Base-by-base conservation (phyloP, 2,329 filamentous ascomycete genomes). In the Neonectria coccinea region DNA sequence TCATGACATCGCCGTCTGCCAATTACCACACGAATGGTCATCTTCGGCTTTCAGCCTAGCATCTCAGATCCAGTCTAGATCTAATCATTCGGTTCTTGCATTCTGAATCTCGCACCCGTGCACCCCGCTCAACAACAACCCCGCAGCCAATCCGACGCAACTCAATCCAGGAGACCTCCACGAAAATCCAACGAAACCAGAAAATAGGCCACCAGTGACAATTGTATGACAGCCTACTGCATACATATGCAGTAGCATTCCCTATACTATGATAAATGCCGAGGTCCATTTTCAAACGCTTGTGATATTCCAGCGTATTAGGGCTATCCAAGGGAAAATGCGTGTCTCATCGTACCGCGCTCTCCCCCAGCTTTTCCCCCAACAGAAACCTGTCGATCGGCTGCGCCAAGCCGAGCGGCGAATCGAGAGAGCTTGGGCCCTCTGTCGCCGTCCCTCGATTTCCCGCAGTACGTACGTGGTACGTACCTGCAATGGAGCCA, bases 301-400 rank as follows among this genome's bases (percentile, higher is more conserved):
- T 64, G 61, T 59, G 56, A 59, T 45, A 39, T 48, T 14, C 25
- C 27, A 18, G 47, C 16, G 5, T 31, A 9, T 16, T 25, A 6
- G 25, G 9, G 25, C 47, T 55, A 7, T 22, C 45, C 39, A 39
- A 47, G 25, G 7, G 22, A 29, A 12, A 16, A 31, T 31, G 39
- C n/a, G 33, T 55, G 52, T 44, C 39, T 29, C 54, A 56, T 56
- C 31, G 45, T 36, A 14, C 29, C 20, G 33, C 25, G 39, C 29
- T 31, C 47, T 73, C 69, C 72, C 69, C 69, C 70, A 71, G 66
- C 63, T 67, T 70, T 70, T 70, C 64, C 69, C 72, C 72, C 72
- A 73, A 74, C 69, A 74, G 70, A 74, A 70, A 72, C 69, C 27
- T 50, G 57, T 62, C 59, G 70, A 74, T 74, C 70, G 70, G 57